phyloP scores from a whole-genome alignment of 2,329 filamentous ascomycete genomes.

The Fusarium incarnatum region DNA sequence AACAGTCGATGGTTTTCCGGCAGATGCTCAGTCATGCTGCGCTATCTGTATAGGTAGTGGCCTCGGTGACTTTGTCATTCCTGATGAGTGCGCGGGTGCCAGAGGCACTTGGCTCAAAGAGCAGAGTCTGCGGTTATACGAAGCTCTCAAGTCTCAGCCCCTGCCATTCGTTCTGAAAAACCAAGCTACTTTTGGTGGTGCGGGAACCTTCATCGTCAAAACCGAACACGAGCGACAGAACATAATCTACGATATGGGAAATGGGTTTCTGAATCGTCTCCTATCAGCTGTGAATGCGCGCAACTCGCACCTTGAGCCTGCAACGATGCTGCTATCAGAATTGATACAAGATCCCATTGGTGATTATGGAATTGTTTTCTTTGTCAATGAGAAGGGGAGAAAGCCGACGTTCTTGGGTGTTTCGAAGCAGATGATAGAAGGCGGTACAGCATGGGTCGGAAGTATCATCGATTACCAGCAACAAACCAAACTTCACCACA shows the following conservation, averaged over 20 bases:
- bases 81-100: slow-evolving; percentile 43
- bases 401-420: slow-evolving; percentile 49
- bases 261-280: slow-evolving; percentile 45
- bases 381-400: slow-evolving; percentile 45
- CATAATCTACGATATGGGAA: slow-evolving; percentile 44
- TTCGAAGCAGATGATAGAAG: slow-evolving; percentile 52
- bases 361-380: slow-evolving; percentile 52
- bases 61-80: slow-evolving; percentile 39
- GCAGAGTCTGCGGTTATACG: slow-evolving; percentile 45
- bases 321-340: slow-evolving; percentile 48
- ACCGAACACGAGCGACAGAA: slow-evolving; percentile 43
- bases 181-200: slow-evolving; percentile 54
- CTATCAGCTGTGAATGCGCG: slow-evolving; percentile 47
- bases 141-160: slow-evolving; percentile 35
- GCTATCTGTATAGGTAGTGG: slow-evolving; percentile 31
- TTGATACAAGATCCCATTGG: slow-evolving; percentile 48
- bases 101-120: slow-evolving; percentile 48
- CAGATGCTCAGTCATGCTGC: slow-evolving; percentile 42
- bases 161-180: slow-evolving; percentile 55
- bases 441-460: slow-evolving; percentile 50
- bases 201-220: slow-evolving; percentile 51
- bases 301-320: slow-evolving; percentile 51
- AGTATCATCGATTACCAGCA: slow-evolving; percentile 50
- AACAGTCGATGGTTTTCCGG: slow-evolving; percentile 39
- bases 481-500: slow-evolving; percentile 47